A percentile compares a stretch with the other conserved stretches of the same genome.
These are phyloP conservation scores for Aciculosporium take DNA, from an alignment of 2,329 filamentous ascomycete species.

Conservation along the genomic window DNA sequence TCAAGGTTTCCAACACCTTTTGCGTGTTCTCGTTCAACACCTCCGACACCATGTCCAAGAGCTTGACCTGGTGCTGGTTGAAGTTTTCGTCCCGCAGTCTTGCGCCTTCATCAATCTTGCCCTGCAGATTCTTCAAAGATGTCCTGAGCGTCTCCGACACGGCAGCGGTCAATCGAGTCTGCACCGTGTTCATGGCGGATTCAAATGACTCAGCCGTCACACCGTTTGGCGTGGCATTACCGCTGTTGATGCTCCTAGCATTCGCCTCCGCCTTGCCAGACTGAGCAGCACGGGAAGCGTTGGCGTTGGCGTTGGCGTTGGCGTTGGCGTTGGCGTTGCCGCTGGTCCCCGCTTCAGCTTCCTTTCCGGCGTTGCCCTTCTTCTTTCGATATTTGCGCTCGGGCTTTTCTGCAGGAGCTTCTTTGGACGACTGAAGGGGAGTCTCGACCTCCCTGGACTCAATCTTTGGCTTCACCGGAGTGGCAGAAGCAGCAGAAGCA, in stretches of 20 bases:
- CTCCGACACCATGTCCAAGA: conserved; percentile 43
- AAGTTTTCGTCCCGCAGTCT: conserved; percentile 36
- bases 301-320: conserved; percentile 25
- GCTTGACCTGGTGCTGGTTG: conserved; percentile 36
- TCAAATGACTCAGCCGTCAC: conserved; percentile 35
- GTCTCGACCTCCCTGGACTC: conserved; percentile 36
- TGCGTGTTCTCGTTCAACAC: conserved; percentile 50
- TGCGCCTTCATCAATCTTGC: conserved; percentile 51
- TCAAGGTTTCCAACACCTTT: conserved; percentile 62
- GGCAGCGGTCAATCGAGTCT: conserved; percentile 34
- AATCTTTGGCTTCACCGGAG: conserved; percentile 25
- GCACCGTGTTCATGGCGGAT: conserved; percentile 38
- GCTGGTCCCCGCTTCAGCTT: conserved; percentile 31
- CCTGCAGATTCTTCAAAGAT: conserved; percentile 45
- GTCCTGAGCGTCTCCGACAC: conserved; percentile 39
- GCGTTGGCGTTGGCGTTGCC: conserved; percentile 20
- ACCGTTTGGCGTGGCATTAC: conserved; percentile 11
- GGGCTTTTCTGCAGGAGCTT: conserved; percentile 36
- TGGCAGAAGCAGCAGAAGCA: background rate
- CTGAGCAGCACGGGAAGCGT: conserved; percentile 13
- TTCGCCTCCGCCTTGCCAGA: conserved; percentile 15
- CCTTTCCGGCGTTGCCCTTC: conserved; percentile 39
- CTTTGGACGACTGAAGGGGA: conserved; percentile 23
- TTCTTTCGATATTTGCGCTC: conserved; percentile 53
- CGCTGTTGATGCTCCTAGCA: conserved; percentile 17